A percentile compares a stretch with the other conserved stretches of the same genome.
phyloP scores from a whole-genome alignment of 495 filamentous ascomycete genomes.

The Hypoxylon perforatum region DNA sequence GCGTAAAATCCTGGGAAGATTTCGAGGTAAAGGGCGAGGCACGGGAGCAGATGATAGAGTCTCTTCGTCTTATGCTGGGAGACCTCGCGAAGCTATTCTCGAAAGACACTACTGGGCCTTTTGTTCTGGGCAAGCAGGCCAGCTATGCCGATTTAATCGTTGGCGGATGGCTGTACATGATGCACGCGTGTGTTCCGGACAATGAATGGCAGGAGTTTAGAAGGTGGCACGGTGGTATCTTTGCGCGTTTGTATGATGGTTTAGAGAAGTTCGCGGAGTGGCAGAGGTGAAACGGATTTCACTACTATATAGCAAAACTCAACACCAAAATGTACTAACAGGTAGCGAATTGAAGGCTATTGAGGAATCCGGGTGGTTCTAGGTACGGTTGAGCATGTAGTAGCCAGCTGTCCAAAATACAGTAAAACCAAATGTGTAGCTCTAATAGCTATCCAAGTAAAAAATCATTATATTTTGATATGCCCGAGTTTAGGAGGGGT shows the following conservation, averaged over 20 bases:
- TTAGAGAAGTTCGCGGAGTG: slow-evolving; percentile 47
- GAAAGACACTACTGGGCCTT: slow-evolving; percentile 57
- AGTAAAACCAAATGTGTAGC: too few species aligned
- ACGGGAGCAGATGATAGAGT: slow-evolving; percentile 48
- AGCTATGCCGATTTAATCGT: slow-evolving; percentile 73
- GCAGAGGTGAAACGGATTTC: too few species aligned
- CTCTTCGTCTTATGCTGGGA: slow-evolving; percentile 55
- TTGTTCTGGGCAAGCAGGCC: slow-evolving; percentile 56
- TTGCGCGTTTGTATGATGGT: slow-evolving; percentile 58
- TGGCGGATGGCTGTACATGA: slow-evolving; percentile 64
- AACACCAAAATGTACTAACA: too few species aligned
- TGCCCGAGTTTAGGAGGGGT: too few species aligned
- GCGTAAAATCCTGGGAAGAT: slow-evolving; percentile 59
- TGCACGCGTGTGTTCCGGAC: slow-evolving; percentile 53
- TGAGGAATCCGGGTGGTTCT: too few species aligned
- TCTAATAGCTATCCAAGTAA: too few species aligned
- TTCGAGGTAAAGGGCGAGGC: slow-evolving; percentile 55
- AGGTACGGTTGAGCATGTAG: too few species aligned
- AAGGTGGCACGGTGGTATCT: slow-evolving; percentile 64
- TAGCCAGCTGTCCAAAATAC: too few species aligned
- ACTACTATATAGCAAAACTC: too few species aligned
- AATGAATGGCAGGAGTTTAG: slow-evolving; percentile 64
- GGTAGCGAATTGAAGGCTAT: too few species aligned
- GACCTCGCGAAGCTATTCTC: slow-evolving; percentile 58
- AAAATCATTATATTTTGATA: too few species aligned